Conservation (phyloP, 805 yeast species). For the Starmerella ratchasimensis region DNA sequence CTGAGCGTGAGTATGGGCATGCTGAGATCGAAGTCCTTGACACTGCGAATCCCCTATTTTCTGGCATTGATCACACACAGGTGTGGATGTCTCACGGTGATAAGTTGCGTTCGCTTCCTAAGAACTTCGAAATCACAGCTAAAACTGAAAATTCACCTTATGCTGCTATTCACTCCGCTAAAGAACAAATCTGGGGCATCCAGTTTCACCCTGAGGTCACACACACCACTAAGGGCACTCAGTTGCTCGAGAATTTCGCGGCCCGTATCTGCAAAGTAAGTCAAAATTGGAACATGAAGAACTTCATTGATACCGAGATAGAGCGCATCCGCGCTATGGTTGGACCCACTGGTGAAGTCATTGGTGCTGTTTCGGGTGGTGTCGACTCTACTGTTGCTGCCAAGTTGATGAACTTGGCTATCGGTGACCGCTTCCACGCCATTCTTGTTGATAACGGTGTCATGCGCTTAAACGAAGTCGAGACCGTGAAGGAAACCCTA, state of each 20-base stretch:
- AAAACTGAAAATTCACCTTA: constrained; percentile 87
- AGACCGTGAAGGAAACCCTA: constrained; percentile 72
- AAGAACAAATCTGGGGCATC: constrained; percentile 72
- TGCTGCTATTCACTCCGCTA: constrained; percentile 76
- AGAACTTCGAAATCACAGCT: constrained; percentile 78
- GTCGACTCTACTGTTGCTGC: constrained; percentile 99
- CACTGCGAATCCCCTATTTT: constrained; percentile 53
- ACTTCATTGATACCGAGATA: constrained; percentile 93
- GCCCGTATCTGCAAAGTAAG: constrained; percentile 73
- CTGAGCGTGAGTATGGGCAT: constrained; percentile 96
- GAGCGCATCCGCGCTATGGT: constrained; percentile 79
- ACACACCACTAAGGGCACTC: constrained; percentile 84
- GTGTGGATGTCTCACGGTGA: constrained; percentile 99
- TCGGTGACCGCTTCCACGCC: constrained; percentile 97
- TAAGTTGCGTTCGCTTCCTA: constrained; percentile 80
- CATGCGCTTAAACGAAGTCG: constrained; percentile 88
- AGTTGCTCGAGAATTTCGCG: constrained; percentile 80
- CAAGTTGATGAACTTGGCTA: constrained; percentile 93
- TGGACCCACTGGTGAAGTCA: constrained; percentile 96
- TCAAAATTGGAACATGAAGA: constrained; percentile 96
- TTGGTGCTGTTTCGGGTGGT: constrained; percentile 99
- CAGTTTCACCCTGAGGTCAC: constrained; percentile 99
- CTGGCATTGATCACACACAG: constrained; percentile 82
- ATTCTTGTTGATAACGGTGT: constrained; percentile 96
- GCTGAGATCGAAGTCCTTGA: constrained; percentile 74